phyloP scores from a whole-genome alignment of 2,329 filamentous ascomycete species.

The Sarocladium brachiariae region DNA sequence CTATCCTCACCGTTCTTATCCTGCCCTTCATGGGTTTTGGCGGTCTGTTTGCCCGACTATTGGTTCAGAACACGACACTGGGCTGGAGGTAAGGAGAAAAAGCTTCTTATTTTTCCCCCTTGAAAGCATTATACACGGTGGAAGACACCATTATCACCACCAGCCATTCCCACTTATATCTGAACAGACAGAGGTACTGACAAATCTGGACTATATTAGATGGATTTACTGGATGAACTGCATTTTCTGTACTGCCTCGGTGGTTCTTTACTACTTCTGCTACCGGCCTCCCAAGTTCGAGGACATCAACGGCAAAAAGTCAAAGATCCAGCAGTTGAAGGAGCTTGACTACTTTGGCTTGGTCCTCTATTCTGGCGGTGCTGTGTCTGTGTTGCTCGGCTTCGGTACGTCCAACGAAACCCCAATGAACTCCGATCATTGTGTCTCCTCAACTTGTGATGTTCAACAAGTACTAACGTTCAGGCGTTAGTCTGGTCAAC shows the following conservation, averaged over 20 bases:
- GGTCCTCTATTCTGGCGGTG: neutral
- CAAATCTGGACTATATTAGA: neutral
- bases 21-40: neutral
- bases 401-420: neutral
- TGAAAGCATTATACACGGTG: no score
- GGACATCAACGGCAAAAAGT: neutral
- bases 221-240: slow-evolving; percentile 1
- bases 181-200: no score
- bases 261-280: neutral
- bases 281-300: neutral
- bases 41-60: neutral
- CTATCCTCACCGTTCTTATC: neutral
- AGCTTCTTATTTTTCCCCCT: no score
- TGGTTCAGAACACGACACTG: neutral
- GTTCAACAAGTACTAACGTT: neutral
- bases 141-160: no score
- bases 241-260: neutral
- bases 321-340: neutral
- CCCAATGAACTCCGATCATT: no score
- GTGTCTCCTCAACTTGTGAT: neutral
- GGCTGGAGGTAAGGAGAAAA: neutral
- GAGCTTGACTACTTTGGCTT: neutral
- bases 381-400: neutral
- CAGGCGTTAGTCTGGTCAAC: neutral
- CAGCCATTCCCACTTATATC: no score